phyloP scores from a whole-genome alignment of 306 rosid species.

The Vigna trinervia region DNA sequence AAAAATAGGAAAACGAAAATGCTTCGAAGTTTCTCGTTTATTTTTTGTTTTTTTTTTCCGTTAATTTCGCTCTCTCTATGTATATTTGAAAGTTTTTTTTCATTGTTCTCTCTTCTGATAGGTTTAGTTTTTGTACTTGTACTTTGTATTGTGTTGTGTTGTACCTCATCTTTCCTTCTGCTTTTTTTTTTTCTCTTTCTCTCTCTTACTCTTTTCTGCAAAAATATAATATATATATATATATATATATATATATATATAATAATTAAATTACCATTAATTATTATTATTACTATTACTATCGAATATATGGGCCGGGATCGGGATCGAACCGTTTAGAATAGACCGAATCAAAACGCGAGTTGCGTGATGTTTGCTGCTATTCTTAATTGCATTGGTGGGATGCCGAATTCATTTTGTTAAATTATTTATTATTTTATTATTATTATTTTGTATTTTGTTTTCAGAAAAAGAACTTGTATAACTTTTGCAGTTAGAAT shows the following conservation, averaged over 20 bases:
- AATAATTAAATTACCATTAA: not conserved
- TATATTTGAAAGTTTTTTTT: not conserved
- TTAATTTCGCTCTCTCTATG: not conserved
- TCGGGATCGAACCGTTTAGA: constrained; percentile 47
- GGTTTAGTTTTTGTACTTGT: constrained; percentile 16
- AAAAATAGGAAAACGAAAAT: not conserved
- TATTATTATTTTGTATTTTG: not conserved
- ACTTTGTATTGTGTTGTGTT: too few species aligned
- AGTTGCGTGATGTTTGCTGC: constrained; percentile 61
- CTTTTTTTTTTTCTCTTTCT: not conserved
- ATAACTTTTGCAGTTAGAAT: not conserved
- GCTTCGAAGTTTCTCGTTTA: not conserved
- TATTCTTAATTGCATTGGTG: constrained; percentile 70
- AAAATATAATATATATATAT: not conserved
- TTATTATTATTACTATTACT: not conserved
- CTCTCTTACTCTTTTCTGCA: not conserved
- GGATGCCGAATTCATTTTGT: constrained; percentile 23
- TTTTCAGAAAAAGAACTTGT: not conserved
- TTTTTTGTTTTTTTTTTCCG: not conserved
- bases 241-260: not conserved
- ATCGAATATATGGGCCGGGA: constrained; percentile 6
- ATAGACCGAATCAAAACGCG: not conserved
- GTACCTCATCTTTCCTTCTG: not conserved
- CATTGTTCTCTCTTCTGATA: constrained; percentile 9
- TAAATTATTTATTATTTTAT: not conserved